phyloP scores from a whole-genome alignment of 371 early-diverging fungal genomes.

The Apophysomyces ossiformis region DNA sequence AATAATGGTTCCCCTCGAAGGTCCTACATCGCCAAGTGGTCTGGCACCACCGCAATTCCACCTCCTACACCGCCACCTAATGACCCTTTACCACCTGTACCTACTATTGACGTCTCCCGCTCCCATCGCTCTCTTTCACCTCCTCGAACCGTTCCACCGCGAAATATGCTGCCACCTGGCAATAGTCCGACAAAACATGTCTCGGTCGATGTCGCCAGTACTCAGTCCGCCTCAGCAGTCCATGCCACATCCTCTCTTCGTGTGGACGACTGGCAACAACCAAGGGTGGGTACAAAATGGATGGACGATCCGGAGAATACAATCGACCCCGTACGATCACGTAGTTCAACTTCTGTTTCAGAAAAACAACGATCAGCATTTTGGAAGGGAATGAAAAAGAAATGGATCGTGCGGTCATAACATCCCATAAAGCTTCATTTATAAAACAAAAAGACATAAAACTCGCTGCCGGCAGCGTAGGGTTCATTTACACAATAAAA shows the following conservation, averaged over 20 bases:
- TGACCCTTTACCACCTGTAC: slow-evolving; percentile 39
- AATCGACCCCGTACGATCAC: slow-evolving; percentile 20
- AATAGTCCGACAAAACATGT: slow-evolving; percentile 3
- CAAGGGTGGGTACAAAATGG: slow-evolving; percentile 29
- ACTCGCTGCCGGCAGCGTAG: slow-evolving; percentile 10
- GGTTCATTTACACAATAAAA: slow-evolving; percentile 11
- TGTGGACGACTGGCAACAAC: slow-evolving; percentile 6
- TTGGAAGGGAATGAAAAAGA: slow-evolving; percentile 36
- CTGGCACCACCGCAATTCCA: slow-evolving; percentile 20
- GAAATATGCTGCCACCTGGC: neutral
- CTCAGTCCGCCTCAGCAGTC: neutral
- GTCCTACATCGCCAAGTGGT: slow-evolving; percentile 19
- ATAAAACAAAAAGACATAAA: neutral
- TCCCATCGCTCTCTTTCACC: slow-evolving; percentile 22
- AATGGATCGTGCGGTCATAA: slow-evolving; percentile 24
- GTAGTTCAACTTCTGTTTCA: slow-evolving; percentile 5
- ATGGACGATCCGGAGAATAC: slow-evolving; percentile 44
- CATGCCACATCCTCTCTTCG: slow-evolving; percentile 20
- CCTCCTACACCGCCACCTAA: slow-evolving; percentile 41
- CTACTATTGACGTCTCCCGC: slow-evolving; percentile 8
- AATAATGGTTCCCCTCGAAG: neutral
- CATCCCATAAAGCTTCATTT: neutral
- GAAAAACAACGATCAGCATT: slow-evolving; percentile 19
- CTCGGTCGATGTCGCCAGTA: slow-evolving; percentile 12
- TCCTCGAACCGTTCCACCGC: neutral